phyloP scores from a whole-genome alignment of 805 yeast genomes.

The Nakazawaea anatomiae region DNA sequence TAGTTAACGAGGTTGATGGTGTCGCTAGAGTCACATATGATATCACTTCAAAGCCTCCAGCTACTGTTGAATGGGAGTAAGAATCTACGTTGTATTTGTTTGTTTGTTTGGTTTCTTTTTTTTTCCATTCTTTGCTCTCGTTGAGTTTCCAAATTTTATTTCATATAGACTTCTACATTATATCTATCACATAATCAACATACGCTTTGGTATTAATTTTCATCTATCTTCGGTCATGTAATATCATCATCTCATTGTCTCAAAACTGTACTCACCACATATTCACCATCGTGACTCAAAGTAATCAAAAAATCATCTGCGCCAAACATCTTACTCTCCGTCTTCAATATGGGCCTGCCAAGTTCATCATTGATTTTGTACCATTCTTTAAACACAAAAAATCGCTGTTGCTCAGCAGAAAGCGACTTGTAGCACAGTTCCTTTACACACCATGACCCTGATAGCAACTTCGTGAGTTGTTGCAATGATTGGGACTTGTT shows the following conservation, averaged over 20 bases:
- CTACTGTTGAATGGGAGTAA: slow-evolving; percentile 99
- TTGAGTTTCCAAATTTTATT: too few relatives aligned
- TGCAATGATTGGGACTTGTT: background rate
- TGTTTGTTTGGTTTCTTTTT: background rate
- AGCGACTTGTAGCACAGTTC: slow-evolving; percentile 69
- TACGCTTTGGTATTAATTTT: too few relatives aligned
- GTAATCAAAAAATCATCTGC: slow-evolving; percentile 47
- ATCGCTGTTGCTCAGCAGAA: slow-evolving; percentile 39
- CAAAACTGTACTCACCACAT: slow-evolving; percentile 48
- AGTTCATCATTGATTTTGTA: slow-evolving; percentile 31
- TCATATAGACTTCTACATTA: too few relatives aligned
- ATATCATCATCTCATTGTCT: slow-evolving; percentile 14
- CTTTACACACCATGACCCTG: slow-evolving; percentile 67
- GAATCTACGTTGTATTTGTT: slow-evolving; percentile 1
- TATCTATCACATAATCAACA: too few relatives aligned
- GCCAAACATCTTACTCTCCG: slow-evolving; percentile 17
- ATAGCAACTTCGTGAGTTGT: slow-evolving; percentile 25
- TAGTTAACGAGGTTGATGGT: slow-evolving; percentile 97
- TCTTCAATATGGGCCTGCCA: slow-evolving; percentile 40
- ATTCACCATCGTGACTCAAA: slow-evolving; percentile 62
- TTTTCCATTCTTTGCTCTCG: background rate
- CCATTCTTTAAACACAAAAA: slow-evolving; percentile 57
- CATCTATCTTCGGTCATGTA: too few relatives aligned
- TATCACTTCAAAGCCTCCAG: slow-evolving; percentile 98
- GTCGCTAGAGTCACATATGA: slow-evolving; percentile 99